These are phyloP conservation scores for Amanita brunnescens DNA, from an alignment of 768 basidiomycete genomes.

Conservation along the genomic window DNA sequence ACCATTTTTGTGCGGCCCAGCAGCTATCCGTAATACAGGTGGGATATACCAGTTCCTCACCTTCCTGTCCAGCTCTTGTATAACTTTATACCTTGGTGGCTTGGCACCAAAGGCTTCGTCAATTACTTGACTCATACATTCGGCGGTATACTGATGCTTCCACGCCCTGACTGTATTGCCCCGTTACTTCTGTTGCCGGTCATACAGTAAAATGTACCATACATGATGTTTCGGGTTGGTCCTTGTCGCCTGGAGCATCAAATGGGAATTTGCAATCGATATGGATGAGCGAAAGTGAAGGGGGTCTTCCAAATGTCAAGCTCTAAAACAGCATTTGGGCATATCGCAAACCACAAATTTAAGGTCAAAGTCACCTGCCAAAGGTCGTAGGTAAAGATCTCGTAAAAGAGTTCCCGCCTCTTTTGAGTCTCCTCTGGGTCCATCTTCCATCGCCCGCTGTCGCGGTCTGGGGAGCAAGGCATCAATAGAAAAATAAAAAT, in stretches of 20 bases:
- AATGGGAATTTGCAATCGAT: constrained; percentile 48
- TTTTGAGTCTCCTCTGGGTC: constrained; percentile 46
- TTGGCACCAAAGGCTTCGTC: constrained; percentile 62
- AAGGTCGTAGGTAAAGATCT: constrained; percentile 58
- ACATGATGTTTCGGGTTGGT: constrained; percentile 59
- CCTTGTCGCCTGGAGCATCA: constrained; percentile 32
- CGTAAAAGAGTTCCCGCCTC: constrained; percentile 54
- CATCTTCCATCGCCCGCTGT: constrained; percentile 58
- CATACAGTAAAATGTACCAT: constrained; percentile 17
- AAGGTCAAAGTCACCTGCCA: constrained; percentile 44
- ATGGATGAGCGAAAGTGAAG: constrained; percentile 50
- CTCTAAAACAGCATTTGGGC: constrained; percentile 32
- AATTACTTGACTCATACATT: constrained; percentile 55
- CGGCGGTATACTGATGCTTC: constrained; percentile 59
- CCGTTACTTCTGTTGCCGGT: constrained; percentile 1
- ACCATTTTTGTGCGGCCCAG: constrained; percentile 34
- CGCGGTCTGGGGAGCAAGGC: constrained; percentile 41
- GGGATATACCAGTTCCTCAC: constrained; percentile 58
- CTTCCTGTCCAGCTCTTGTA: constrained; percentile 59
- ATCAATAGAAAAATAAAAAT: background rate
- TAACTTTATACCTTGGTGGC: constrained; percentile 48
- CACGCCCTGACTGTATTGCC: constrained; percentile 45
- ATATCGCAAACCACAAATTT: constrained; percentile 4
- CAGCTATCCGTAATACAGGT: constrained; percentile 55
- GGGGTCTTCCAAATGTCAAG: constrained; percentile 63